Evolutionary conservation across 1,284 basidiomycete species (phyloP).

Genomic region (Caloboletus inedulis): DNA sequence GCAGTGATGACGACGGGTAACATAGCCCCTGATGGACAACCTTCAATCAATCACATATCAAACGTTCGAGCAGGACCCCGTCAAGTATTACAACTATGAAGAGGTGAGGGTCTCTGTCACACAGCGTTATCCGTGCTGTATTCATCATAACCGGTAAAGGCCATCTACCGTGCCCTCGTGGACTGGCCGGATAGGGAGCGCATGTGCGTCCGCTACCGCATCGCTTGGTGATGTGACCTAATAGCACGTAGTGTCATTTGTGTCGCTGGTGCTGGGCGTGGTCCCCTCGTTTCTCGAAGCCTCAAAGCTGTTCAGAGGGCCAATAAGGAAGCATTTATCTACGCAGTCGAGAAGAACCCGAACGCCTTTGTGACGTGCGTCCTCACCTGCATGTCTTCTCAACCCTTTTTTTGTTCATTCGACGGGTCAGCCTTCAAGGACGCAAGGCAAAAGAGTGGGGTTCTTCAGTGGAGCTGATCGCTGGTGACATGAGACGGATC

Average conservation of each 20-base stretch:
- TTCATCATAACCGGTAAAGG: conserved; percentile 36
- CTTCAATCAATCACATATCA: conserved; percentile 94
- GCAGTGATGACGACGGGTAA: conserved; percentile 4
- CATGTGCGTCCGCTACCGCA: conserved; percentile 44
- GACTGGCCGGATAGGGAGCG: conserved; percentile 60
- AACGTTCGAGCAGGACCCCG: conserved; percentile 95
- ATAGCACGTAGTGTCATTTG: conserved; percentile 64
- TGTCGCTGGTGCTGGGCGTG: conserved; percentile 93
- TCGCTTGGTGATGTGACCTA: conserved; percentile 20
- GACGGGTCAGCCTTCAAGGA: conserved; percentile 67
- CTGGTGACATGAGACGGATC: conserved; percentile 91
- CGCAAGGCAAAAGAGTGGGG: conserved; percentile 83
- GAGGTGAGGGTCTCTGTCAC: conserved; percentile 50
- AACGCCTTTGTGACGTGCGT: conserved; percentile 89
- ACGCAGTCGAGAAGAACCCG: conserved; percentile 96
- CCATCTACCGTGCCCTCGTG: conserved; percentile 76
- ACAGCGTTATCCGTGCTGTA: conserved; percentile 6
- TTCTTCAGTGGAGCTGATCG: conserved; percentile 74
- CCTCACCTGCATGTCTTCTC: conserved; percentile 5
- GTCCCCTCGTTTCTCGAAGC: conserved; percentile 88
- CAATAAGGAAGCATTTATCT: conserved; percentile 64
- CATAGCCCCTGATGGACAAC: conserved; percentile 94
- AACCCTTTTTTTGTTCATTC: conserved; percentile 20
- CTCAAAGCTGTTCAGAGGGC: conserved; percentile 77
- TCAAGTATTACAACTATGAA: conserved; percentile 96